Evolutionary conservation across 192 early-diverging fungal species (phyloP), one percentile per base, ranked within the genome.

Genomic region (Coemansia sp.): DNA sequence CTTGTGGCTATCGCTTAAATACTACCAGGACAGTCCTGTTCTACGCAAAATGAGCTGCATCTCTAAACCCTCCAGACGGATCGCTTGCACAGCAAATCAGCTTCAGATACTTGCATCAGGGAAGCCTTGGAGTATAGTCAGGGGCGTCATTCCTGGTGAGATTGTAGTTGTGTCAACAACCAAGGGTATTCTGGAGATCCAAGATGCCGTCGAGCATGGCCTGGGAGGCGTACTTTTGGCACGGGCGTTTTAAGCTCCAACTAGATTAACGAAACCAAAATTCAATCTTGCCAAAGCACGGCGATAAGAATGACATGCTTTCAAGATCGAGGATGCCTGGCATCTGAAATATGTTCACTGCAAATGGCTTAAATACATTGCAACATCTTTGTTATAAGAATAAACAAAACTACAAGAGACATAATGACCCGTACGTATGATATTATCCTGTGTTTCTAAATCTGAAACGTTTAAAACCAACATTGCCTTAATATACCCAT

Each of bases 1-100:
- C 19, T 74, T 99, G 39, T 99, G 97, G 97, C 87, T 99, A 41
- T 87, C 91, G 55, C 88, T 99, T 59, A 99, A 99, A 84, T 99
- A 97, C 88, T 84, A 88, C 70, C 85, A 94, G 58, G 88, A 92
- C 62, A 63, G 82, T 51, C 92, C 97, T 22, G 95, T 93, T 21
- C 76, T 99, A 42, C 81, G 84, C 41, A 78, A 83, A 32, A 92
- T 99, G 90, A 76, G 71, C 15, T 87, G 87, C 26, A 85, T 99
- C n/a, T 91, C 89, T 65, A 96, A 94, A 72, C 93, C 95, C 4
- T 91, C 90, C 10, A 88, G 93, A 61, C 88, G 89, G 65, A 80
- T 98, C 59, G 87, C 80, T 74, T 93, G 93, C 72, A 88, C 88
- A 41, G 83, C 92, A n/a, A 80, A 88, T 41, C 95, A 99, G 77